Evolutionary conservation across 495 filamentous ascomycete species (phyloP), one percentile per base, ranked within the genome.

Genomic region (Annulohypoxylon bovei): DNA sequence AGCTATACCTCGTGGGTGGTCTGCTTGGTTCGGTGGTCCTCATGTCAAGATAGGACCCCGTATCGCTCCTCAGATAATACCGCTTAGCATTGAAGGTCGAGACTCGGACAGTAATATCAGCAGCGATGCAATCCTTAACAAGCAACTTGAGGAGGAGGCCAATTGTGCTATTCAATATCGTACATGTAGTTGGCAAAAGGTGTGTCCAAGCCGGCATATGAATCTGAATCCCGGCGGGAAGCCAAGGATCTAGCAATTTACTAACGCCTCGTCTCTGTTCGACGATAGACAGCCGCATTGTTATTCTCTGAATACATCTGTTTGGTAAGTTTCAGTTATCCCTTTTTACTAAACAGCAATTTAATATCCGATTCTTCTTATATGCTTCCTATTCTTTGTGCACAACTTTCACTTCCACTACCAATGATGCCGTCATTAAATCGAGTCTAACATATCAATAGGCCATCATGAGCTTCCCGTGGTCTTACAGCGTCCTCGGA

Each of bases 271-370:
- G 40, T 61, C 39, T 46, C 50, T 55, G 53, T 23, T 27, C 52
- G 25, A 23, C n/a, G 2, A 28, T 70, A 94, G 91, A 96, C 93
- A 54, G 92, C 93, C 3, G 92, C 91, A 9, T 77, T 96, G 67
- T 88, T 97, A 55, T 95, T 97, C 79, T 93, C 91, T 7, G 93
- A 97, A 79, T 97, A 97, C 72, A 97, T 97, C 55, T 96, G 93
- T 80, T 78, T 97, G 83, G 80, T 81, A 60, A 70, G 76, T 70
- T 37, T 25, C 25, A 62, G 11, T 33, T 27, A 12, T 25, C 18
- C 28, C n/a, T 27, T 9, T 30, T 55, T 28, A 2, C 22, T 4
- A 5, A 22, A 9, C n/a, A 49, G 20, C 32, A 20, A 60, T 9
- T 47, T 27, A 6, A 35, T 35, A 4, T 44, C n/a, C 33, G 14